Percentiles rank a stretch among this genome's conserved stretches.
phyloP scores from a whole-genome alignment of 495 filamentous ascomycete genomes.

The Thermochaetoides thermophila region DNA sequence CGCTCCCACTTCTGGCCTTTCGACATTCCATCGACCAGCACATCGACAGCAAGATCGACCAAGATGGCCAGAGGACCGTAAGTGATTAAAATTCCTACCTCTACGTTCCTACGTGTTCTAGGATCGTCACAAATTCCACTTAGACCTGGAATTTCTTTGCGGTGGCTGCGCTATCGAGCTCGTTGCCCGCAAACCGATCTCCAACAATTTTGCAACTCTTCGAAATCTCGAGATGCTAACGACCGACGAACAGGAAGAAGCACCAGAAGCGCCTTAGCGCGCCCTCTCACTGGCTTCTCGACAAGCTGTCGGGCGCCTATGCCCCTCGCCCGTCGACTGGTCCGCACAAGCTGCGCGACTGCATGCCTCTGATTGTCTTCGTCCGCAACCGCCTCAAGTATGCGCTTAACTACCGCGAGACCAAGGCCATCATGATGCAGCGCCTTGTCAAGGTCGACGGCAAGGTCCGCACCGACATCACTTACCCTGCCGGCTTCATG shows the following conservation, averaged over 20 bases:
- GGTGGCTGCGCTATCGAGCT: no score
- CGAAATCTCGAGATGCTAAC: constrained; percentile 10
- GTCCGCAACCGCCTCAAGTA: constrained; percentile 99
- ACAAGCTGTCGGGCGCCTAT: constrained; percentile 97
- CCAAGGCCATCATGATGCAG: constrained; percentile 97
- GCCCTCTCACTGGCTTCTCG: constrained; percentile 97
- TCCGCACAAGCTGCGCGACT: constrained; percentile 98
- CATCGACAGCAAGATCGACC: constrained; percentile 17
- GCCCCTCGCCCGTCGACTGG: constrained; percentile 89
- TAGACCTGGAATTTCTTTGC: no score
- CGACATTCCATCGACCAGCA: constrained; percentile 19
- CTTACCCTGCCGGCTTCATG: constrained; percentile 98
- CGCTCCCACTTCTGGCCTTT: constrained; percentile 10
- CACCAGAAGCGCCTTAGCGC: constrained; percentile 99
- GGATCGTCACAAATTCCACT: neutral
- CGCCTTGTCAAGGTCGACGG: constrained; percentile 98
- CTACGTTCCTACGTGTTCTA: neutral
- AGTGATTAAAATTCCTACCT: constrained; percentile 15
- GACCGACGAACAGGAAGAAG: constrained; percentile 59
- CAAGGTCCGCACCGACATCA: constrained; percentile 97
- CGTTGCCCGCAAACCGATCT: no score
- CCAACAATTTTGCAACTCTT: no score
- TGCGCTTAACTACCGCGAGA: constrained; percentile 95
- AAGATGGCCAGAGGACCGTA: constrained; percentile 39
- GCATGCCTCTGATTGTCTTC: constrained; percentile 98